Base-by-base conservation (phyloP, 2,329 filamentous ascomycete genomes). In the Microdochium bolleyi region DNA sequence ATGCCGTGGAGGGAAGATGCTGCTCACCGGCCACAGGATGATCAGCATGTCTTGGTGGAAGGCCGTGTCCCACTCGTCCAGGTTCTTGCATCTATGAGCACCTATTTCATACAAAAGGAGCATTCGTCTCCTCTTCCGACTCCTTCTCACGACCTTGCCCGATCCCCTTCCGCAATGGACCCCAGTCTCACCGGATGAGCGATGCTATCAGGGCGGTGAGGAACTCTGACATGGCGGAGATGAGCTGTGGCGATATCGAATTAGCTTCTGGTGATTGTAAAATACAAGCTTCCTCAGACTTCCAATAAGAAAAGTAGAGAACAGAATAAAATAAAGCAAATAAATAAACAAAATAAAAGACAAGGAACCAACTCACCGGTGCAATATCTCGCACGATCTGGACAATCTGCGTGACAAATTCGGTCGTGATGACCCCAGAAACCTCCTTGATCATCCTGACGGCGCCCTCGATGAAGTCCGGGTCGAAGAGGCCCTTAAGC, bases 401-500 rank as follows among this genome's bases (percentile, higher is more conserved):
- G 8, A 27, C 24, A 14, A 49, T 16, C 48, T 49, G 3, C 13
- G 9, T 8, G 4, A 49, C n/a, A 19, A 49, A 30, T 24, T 49
- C n/a, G 24, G 25, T 10, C 24, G 24, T 27, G 24, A 24, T 27
- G 10, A 27, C 11, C 16, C 21, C 25, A 8, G 8, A 19, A 8
- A 30, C 24, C n/a, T 30, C 25, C 24, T 11, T 30, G 24, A 30
- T 14, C 7, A 27, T 7, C 21, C 24, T 22, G 44, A 48, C 24
- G 10, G 54, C 38, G 48, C 58, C 57, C 49, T 62, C 60, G 27
- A 60, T 21, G 22, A 61, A 53, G 2, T 62, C 41, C 21, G 61
- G 34, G 9, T 54, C 61, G 24, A 64, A 51, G 2, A 61, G 55
- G 16, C 16, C 25, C 24, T 16, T 5, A 8, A 27, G 10, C 24